phyloP scores from a whole-genome alignment of 352 stramenopile genomes.

The Halophytophthora batemanensis region DNA sequence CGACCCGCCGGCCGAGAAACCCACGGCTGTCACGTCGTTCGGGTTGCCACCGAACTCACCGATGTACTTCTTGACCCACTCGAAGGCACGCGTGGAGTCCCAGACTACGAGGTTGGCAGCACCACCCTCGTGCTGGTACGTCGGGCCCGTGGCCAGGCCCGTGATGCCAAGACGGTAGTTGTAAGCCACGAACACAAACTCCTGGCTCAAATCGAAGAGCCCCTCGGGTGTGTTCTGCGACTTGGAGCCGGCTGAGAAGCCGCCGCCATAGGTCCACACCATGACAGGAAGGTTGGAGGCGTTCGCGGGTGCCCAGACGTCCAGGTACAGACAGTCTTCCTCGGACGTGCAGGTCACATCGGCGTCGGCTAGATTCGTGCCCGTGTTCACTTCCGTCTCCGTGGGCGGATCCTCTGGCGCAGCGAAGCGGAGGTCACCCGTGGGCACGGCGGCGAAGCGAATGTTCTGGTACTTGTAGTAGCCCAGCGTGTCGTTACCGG shows the following conservation, averaged over 20 bases:
- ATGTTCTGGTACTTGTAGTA: slow-evolving; percentile 41
- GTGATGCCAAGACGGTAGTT: slow-evolving; percentile 38
- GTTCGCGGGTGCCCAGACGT: slow-evolving; percentile 27
- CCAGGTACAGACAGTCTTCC: slow-evolving; percentile 37
- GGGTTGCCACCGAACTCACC: slow-evolving; percentile 36
- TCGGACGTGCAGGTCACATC: slow-evolving; percentile 20
- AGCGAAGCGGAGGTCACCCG: slow-evolving; percentile 21
- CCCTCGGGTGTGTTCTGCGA: slow-evolving; percentile 16
- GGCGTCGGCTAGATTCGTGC: slow-evolving; percentile 21
- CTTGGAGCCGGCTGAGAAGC: slow-evolving; percentile 26
- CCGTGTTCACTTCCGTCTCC: slow-evolving; percentile 21
- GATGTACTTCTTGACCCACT: slow-evolving; percentile 41
- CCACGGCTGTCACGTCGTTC: slow-evolving; percentile 32
- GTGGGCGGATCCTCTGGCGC: slow-evolving; percentile 17
- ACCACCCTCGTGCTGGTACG: slow-evolving; percentile 31
- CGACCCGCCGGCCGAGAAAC: slow-evolving; percentile 24
- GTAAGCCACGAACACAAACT: slow-evolving; percentile 34
- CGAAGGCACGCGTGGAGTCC: slow-evolving; percentile 26
- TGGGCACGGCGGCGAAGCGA: slow-evolving; percentile 22
- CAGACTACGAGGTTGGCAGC: slow-evolving; percentile 21
- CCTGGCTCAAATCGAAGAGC: slow-evolving; percentile 20
- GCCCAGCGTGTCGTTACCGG: slow-evolving; percentile 22
- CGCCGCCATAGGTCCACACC: slow-evolving; percentile 35
- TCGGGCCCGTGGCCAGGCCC: slow-evolving; percentile 16
- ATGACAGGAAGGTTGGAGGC: slow-evolving; percentile 28